Conservation (phyloP, 805 yeast species). For the Starmera caribaea region DNA sequence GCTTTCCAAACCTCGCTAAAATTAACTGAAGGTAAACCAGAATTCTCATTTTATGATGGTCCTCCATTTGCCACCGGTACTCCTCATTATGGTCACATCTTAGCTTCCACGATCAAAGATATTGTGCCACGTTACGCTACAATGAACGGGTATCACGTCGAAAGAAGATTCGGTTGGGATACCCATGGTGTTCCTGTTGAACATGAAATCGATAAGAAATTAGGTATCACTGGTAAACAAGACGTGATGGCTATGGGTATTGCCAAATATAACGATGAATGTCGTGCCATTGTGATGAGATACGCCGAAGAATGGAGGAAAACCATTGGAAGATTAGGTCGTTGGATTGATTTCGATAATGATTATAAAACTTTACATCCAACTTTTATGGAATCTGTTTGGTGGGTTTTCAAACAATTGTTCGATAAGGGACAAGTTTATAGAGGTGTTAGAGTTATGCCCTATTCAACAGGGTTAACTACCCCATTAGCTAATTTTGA, state of each 20-base stretch:
- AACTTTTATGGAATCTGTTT: conserved; percentile 92
- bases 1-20: conserved; percentile 88
- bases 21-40: conserved; percentile 75
- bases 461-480: conserved; percentile 94
- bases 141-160: conserved; percentile 94
- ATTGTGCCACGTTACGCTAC: conserved; percentile 96
- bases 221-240: conserved; percentile 86
- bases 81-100: conserved; percentile 96
- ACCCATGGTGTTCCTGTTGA: conserved; percentile 98
- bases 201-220: conserved; percentile 96
- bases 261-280: conserved; percentile 87
- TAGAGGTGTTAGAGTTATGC: conserved; percentile 96
- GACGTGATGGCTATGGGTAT: conserved; percentile 94
- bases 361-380: conserved; percentile 97
- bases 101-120: conserved; percentile 96
- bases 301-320: conserved; percentile 92
- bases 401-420: conserved; percentile 97
- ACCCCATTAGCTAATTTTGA: conserved; percentile 96
- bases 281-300: conserved; percentile 95
- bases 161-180: conserved; percentile 99
- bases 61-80: conserved; percentile 99
- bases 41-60: conserved; percentile 93
- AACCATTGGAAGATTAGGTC: conserved; percentile 89
- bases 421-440: conserved; percentile 82
- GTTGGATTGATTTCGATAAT: conserved; percentile 99